Percentiles rank a stretch among this genome's conserved stretches.
These are phyloP conservation scores for Pseudogymnoascus sp. DNA, from an alignment of 2,329 filamentous ascomycete genomes.

Conservation along the genomic window DNA sequence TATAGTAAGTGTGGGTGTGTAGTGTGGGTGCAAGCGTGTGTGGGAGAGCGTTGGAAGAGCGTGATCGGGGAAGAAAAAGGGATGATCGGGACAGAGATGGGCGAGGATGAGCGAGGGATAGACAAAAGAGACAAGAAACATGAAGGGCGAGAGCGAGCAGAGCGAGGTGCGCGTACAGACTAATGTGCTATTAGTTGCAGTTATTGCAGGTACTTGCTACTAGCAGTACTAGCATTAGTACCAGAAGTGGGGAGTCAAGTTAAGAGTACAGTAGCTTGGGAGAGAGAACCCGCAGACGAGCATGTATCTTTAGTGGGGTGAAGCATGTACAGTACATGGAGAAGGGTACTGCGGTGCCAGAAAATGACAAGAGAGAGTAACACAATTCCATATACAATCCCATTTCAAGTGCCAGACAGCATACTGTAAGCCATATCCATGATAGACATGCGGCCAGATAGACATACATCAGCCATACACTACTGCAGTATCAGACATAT, in stretches of 20 bases:
- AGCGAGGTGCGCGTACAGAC: neutral
- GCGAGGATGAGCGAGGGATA: neutral
- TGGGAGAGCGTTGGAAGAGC: neutral
- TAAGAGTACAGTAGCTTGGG: constrained; percentile 1
- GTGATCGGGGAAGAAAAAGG: neutral
- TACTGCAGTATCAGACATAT: too few relatives aligned
- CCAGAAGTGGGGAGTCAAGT: neutral
- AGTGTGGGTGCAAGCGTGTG: neutral
- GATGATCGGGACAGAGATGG: neutral
- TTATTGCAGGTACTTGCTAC: neutral
- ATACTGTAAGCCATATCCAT: too few relatives aligned
- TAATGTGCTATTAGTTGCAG: too few relatives aligned
- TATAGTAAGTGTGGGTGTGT: neutral
- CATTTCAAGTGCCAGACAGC: neutral
- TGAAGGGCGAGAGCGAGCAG: neutral
- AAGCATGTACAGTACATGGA: neutral
- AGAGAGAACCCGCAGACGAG: neutral
- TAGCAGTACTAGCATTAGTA: neutral
- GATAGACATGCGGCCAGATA: neutral
- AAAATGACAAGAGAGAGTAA: neutral
- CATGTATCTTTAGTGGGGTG: neutral
- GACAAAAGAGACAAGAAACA: neutral
- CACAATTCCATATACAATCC: neutral
- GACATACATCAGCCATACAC: neutral
- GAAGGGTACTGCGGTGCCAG: neutral